phyloP scores from a whole-genome alignment of 805 yeast species.

The Lachancea sp. region DNA sequence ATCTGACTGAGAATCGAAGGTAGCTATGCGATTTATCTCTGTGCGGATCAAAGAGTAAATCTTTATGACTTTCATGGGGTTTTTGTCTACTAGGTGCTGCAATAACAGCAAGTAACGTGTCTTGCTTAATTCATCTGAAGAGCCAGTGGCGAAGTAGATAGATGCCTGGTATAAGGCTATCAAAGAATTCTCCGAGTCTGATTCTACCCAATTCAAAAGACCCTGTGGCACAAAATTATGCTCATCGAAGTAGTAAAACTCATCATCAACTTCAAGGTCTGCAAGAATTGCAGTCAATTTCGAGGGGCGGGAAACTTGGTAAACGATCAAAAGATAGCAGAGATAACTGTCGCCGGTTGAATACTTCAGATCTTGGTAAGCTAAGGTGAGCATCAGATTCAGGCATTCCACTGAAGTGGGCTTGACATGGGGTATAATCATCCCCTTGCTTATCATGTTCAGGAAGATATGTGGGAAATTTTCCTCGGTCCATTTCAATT shows the following conservation, averaged over 20 bases:
- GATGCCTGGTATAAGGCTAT: constrained; percentile 34
- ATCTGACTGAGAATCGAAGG: constrained; percentile 28
- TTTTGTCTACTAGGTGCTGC: constrained; percentile 28
- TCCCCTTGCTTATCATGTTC: constrained; percentile 47
- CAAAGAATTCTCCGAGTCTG: constrained; percentile 28
- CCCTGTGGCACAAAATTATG: constrained; percentile 35
- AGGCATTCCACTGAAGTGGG: constrained; percentile 43
- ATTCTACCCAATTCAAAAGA: constrained; percentile 30
- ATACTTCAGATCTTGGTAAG: constrained; percentile 34
- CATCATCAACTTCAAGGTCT: constrained; percentile 34
- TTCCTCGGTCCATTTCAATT: constrained; percentile 34
- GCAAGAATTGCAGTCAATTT: constrained; percentile 32
- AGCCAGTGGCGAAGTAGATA: constrained; percentile 27
- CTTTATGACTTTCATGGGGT: constrained; percentile 31
- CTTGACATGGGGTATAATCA: constrained; percentile 51
- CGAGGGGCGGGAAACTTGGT: constrained; percentile 33
- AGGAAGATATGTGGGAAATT: constrained; percentile 50
- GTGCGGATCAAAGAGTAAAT: constrained; percentile 28
- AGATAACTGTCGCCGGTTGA: constrained; percentile 15
- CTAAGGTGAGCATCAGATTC: constrained; percentile 37
- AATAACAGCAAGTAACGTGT: constrained; percentile 31
- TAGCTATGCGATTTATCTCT: constrained; percentile 29
- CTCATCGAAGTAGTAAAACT: constrained; percentile 29
- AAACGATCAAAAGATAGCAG: constrained; percentile 32
- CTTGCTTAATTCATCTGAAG: constrained; percentile 34